Evolutionary conservation across 768 basidiomycete genomes (phyloP).

Genomic region (Boletus sp.): DNA sequence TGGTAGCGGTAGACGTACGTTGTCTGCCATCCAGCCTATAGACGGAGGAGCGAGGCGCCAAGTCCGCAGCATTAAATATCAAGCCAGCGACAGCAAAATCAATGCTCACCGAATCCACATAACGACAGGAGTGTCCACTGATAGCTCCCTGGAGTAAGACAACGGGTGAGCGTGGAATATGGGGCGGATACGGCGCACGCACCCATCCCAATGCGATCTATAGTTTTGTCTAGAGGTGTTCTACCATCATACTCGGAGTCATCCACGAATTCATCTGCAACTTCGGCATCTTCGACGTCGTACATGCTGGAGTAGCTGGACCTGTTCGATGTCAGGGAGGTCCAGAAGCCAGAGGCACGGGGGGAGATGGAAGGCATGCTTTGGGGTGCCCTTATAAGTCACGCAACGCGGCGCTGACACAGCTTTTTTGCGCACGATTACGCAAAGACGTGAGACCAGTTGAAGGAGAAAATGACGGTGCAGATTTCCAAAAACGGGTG

Average conservation of each 20-base stretch:
- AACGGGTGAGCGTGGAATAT: background rate
- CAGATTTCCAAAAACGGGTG: background rate
- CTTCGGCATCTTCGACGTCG: conserved; percentile 32
- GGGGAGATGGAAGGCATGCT: conserved; percentile 42
- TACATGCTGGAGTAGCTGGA: conserved; percentile 41
- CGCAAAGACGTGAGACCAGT: conserved; percentile 9
- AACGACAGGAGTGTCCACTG: conserved; percentile 80
- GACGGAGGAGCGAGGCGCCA: no score
- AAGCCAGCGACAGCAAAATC: background rate
- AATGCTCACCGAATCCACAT: conserved; percentile 79
- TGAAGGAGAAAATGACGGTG: background rate
- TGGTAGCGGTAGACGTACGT: conserved; percentile 47
- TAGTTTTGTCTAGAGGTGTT: conserved; percentile 76
- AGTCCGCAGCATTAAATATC: background rate
- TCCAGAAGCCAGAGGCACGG: conserved; percentile 51
- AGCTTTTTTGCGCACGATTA: conserved; percentile 9
- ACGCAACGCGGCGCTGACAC: background rate
- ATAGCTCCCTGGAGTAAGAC: conserved; percentile 50
- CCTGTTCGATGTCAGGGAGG: conserved; percentile 26
- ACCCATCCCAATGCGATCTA: conserved; percentile 91
- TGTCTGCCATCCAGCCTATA: conserved; percentile 90
- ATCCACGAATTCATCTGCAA: conserved; percentile 21
- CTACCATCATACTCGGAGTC: conserved; percentile 38
- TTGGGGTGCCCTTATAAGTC: background rate
- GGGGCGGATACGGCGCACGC: conserved; percentile 10